Evolutionary conservation across 257 asterid species (phyloP), one percentile per base, ranked within the genome.

Genomic region (Solanum paucissectum): DNA sequence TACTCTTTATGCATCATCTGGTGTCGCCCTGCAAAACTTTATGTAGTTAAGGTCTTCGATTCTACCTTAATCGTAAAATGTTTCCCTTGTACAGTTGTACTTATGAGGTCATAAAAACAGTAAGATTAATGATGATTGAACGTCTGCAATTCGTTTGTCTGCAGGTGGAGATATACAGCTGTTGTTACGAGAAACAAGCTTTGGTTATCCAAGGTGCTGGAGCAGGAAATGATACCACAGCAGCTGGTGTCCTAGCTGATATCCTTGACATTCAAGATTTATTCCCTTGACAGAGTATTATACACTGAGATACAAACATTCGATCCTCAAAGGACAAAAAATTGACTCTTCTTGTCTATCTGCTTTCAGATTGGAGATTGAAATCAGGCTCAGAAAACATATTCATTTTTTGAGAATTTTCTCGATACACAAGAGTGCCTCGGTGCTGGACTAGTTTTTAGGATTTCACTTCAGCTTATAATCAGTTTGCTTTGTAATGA

Each of bases 201-300:
- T 91, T 97, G 92, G 98, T 97, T 64, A 95, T 95, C 85, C 98
- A 95, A 92, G 98, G 99, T 87, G 98, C 99, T 77, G 99, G 98
- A 84, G 98, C 98, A 42, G 98, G 98, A 88, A 95, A 94, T 74
- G 98, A 95, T 81, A 95, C 99, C 21, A 97, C 99, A 9, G 98
- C 99, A 55, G 98, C 96, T 8, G 99, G 98, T 13, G 98, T 95
- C 88, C 98, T 95, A 8, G 97, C 99, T 77, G 99, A 97, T 89
- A 93, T 97, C 89, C 92, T 97, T 44, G 99, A 97, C 90, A 42
- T 95, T 86, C 98, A 89, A 88, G 99, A 97, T 93, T 92, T 96
- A 2, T 96, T 94, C 89, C 90, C 83, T 44, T 46, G 3, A 44
- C 49, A 0, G 44, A 9, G 44, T 40, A 40, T 9, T 40, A 9